Base-by-base conservation (phyloP, 2,329 filamentous ascomycete species). In the Helotiales sp. region DNA sequence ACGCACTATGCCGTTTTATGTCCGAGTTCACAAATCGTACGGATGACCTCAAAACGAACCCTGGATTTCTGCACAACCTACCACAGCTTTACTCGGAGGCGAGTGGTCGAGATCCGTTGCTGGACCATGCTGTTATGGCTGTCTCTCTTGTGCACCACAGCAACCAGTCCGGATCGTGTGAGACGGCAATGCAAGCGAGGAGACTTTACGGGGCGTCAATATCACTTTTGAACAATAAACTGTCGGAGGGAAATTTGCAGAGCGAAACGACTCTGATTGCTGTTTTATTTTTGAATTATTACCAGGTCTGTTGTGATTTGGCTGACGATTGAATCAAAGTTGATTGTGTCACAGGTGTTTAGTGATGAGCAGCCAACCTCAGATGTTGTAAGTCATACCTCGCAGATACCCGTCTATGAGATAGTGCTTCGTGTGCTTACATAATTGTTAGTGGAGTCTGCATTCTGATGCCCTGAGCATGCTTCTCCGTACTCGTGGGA, bases 401-500 rank as follows among this genome's bases (percentile, higher is more conserved):
- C 22, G 4, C 22, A 10, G 4, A 13, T 15, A 20, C 22, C 13
- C 7, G 4, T 10, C 13, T 26, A 2, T 26, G 6, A 17, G n/a
- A 55, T 6, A 13, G 3, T 17, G 3, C 28, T 15, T 17, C 30
- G 6, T 10, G n/a, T 57, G 52, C 52, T 55, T 4, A 55, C 30
- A 3, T 34, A 6, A 4, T 30, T 6, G 1, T 6, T 15, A 57
- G 54, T 57, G 54, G 32, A 57, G 54, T 13, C 37, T 57, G 20
- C 54, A 57, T 37, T 57, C 54, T 10, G 54, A 57, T 57, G 54
- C 54, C 13, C n/a, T 57, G 5, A 57, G 32, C 20, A 57, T 34
- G 30, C 30, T 57, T 11, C 30, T 57, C 8, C 30, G 54, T 3
- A 26, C 30, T 4, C 54, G 54, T 22, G 54, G 54, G 11, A 57